Conservation (phyloP, 257 asterid species). For the Buddleja alternifolia region DNA sequence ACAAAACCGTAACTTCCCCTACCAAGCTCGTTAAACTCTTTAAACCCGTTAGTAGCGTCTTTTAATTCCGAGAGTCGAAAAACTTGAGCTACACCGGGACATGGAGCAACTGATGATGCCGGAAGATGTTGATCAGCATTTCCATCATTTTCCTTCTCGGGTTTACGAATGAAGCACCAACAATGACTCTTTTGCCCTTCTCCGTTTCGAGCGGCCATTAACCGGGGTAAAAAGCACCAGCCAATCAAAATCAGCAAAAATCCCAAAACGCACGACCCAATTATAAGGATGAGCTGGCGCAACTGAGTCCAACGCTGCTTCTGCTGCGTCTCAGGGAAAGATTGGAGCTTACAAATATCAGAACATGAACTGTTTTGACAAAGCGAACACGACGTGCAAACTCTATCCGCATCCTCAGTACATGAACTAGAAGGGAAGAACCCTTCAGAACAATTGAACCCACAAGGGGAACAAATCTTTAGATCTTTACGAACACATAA, state of each 20-base stretch:
- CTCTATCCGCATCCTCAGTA: slow-evolving; percentile 65
- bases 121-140: slow-evolving; percentile 46
- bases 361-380: slow-evolving; percentile 89
- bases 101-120: slow-evolving; percentile 47
- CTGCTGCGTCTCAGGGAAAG: slow-evolving; percentile 37
- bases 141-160: slow-evolving; percentile 40
- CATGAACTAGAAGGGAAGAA: slow-evolving; percentile 82
- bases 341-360: slow-evolving; percentile 59
- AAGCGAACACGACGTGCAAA: slow-evolving; percentile 91
- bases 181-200: slow-evolving; percentile 44
- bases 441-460: slow-evolving; percentile 69
- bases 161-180: slow-evolving; percentile 41
- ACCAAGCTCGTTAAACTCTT: slow-evolving; percentile 95
- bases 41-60: slow-evolving; percentile 93
- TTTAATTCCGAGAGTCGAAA: slow-evolving; percentile 89
- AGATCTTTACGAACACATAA: slow-evolving; percentile 80
- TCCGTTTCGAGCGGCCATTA: slow-evolving; percentile 25
- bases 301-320: slow-evolving; percentile 45
- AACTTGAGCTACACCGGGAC: slow-evolving; percentile 80
- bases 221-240: slow-evolving; percentile 62
- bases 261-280: slow-evolving; percentile 61
- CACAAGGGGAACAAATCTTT: slow-evolving; percentile 85
- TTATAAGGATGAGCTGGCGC: slow-evolving; percentile 49
- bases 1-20: slow-evolving; percentile 93
- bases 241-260: slow-evolving; percentile 53